phyloP scores from a whole-genome alignment of 2,329 filamentous ascomycete species.

The Penicillium rolfsii region DNA sequence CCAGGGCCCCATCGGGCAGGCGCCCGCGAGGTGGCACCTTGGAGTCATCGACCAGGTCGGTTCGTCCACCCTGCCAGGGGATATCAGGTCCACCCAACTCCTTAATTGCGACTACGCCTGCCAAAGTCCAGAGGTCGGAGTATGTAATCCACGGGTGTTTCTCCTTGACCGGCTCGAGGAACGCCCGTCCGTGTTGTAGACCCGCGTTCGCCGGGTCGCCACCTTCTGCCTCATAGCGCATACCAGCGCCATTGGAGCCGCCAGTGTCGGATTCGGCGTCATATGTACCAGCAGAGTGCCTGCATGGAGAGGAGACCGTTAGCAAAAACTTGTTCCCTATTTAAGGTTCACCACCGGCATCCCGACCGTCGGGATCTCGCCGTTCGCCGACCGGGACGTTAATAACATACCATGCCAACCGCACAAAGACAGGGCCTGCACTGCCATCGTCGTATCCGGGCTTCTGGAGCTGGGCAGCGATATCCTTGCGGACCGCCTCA shows the following conservation, averaged over 20 bases:
- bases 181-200: constrained; percentile 64
- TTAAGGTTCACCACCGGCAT: constrained; percentile 1
- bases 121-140: constrained; percentile 67
- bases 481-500: constrained; percentile 58
- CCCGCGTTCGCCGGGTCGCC: constrained; percentile 68
- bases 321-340: constrained; percentile 7
- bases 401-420: constrained; percentile 60
- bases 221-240: constrained; percentile 67
- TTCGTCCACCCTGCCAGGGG: constrained; percentile 61
- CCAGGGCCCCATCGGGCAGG: constrained; percentile 59
- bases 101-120: constrained; percentile 61
- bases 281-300: constrained; percentile 68
- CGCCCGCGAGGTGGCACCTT: constrained; percentile 62
- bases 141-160: constrained; percentile 67
- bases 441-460: constrained; percentile 68
- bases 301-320: constrained; percentile 26
- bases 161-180: constrained; percentile 65
- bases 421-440: constrained; percentile 65
- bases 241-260: constrained; percentile 66
- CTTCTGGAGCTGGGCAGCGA: constrained; percentile 58
- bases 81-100: constrained; percentile 64
- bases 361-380: neutral
- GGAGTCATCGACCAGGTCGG: constrained; percentile 64
- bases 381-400: constrained; percentile 12
- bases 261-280: constrained; percentile 62